Conservation (phyloP, 1,284 basidiomycete genomes). For the Cryptococcus neoformans region DNA sequence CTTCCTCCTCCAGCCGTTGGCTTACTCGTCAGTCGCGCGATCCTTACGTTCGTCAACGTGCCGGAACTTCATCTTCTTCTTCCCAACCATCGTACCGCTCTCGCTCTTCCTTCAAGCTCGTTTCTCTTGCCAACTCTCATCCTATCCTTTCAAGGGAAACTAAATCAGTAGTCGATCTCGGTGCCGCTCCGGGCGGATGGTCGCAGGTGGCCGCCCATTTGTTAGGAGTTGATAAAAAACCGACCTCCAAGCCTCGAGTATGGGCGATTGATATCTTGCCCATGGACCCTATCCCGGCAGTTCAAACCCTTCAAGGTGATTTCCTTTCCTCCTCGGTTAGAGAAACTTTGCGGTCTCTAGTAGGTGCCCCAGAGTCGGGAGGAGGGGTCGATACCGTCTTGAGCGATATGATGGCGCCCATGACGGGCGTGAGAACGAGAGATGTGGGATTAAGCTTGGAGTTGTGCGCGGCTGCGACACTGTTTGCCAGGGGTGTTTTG, state of each 20-base stretch:
- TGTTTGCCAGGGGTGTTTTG: conserved; percentile 30
- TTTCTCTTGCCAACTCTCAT: conserved; percentile 32
- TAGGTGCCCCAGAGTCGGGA: conserved; percentile 1
- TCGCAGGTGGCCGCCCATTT: conserved; percentile 22
- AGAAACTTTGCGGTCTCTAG: background rate
- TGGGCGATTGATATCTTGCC: conserved; percentile 70
- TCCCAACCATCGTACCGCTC: conserved; percentile 58
- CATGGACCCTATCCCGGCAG: conserved; percentile 65
- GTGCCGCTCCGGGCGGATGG: conserved; percentile 86
- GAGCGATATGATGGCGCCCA: conserved; percentile 52
- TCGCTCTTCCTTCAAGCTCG: conserved; percentile 79
- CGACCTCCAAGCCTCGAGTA: conserved; percentile 50
- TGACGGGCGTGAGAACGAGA: conserved; percentile 43
- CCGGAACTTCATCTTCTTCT: background rate
- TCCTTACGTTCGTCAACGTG: conserved; percentile 42
- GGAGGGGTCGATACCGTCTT: conserved; percentile 45
- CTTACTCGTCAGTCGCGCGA: conserved; percentile 42
- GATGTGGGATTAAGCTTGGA: conserved; percentile 45
- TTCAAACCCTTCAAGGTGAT: conserved; percentile 66
- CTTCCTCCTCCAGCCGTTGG: conserved; percentile 46
- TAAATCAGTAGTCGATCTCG: conserved; percentile 69
- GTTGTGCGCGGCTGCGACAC: conserved; percentile 43
- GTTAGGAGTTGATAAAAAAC: background rate
- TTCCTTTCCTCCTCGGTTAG: conserved; percentile 62
- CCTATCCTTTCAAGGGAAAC: conserved; percentile 54